Evolutionary conservation across 805 yeast species (phyloP), one percentile per base, ranked within the genome.

Genomic region (Cyberlindnera subsufficiens): DNA sequence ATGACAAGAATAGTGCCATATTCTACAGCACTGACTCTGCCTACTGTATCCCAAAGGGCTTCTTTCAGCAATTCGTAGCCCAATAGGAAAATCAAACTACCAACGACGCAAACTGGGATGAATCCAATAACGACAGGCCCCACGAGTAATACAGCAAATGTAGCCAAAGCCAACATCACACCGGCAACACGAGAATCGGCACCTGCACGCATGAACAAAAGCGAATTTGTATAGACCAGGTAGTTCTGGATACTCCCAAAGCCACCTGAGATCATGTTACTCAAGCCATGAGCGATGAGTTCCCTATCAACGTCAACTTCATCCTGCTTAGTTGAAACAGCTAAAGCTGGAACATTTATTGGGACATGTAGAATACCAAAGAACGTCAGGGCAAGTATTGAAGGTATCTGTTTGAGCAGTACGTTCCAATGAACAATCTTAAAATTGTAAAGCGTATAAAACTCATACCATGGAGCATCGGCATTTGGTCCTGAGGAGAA

Each of bases 291-390:
- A 0, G 97, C 97, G 29, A 91, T 82, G 44, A 93, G 73, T 64
- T 93, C 99, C 45, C 90, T 74, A 62, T 93, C 96, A 33, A 93
- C 96, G 59, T 90, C 95, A 51, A 86, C 78, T 37, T 72, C 66
- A 61, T 86, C 93, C 75, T 86, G 82, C 3, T 87, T 86, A 1
- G 87, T 75, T 6, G 96, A 84, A 15, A 90, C 93, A 0, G 98
- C 97, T 37, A 93, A 71, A 0, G 99, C 98, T 1, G 99, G 99
- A 13, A 93, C 97, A 60, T 93, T 93, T 46, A 93, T 93, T 4
- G 99, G 99, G 10, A 93, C 99, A 56, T 93, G 99, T 42, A 93
- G 67, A 32, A 93, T 84, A 11, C 99, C 99, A 57, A 93, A 93
- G 59, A 93, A 93, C 0, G 98, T 90, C 50, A 93, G 69, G 0